Conservation (phyloP, 2,329 filamentous ascomycete genomes). For the Domatiomyces globalis region DNA sequence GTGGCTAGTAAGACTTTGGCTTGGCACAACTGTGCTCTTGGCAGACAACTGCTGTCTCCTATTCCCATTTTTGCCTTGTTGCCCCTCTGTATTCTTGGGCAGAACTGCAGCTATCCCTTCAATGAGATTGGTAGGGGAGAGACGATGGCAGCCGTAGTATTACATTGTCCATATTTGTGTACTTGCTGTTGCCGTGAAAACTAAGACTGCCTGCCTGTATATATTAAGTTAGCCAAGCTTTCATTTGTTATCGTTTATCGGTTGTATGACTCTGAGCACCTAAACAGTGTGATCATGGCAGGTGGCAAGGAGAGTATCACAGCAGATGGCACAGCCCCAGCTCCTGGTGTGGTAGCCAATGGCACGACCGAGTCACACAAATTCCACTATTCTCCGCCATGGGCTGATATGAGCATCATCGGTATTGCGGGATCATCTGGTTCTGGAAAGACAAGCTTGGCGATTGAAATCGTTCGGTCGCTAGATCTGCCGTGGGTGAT, state of each 20-base stretch:
- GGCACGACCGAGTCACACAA: conserved; percentile 7
- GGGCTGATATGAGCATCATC: conserved; percentile 93
- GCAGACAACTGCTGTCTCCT: background rate
- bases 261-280: background rate
- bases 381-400: conserved; percentile 78
- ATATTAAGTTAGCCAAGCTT: background rate
- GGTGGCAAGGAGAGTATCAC: background rate
- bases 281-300: background rate
- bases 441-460: conserved; percentile 87
- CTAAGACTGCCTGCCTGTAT: no score
- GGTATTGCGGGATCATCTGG: conserved; percentile 91
- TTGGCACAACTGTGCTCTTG: background rate
- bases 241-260: background rate
- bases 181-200: background rate
- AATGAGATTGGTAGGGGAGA: background rate
- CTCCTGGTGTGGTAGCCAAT: background rate
- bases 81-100: background rate
- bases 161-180: background rate
- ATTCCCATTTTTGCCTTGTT: no score
- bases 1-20: background rate
- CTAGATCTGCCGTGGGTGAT: conserved; percentile 95
- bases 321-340: background rate
- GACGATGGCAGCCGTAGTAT: background rate
- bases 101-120: background rate
- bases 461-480: conserved; percentile 76